A percentile compares a stretch with the other conserved stretches of the same genome.
These are phyloP conservation scores for Trichoderma gracile DNA, from an alignment of 2,329 filamentous ascomycete species.

Conservation along the genomic window DNA sequence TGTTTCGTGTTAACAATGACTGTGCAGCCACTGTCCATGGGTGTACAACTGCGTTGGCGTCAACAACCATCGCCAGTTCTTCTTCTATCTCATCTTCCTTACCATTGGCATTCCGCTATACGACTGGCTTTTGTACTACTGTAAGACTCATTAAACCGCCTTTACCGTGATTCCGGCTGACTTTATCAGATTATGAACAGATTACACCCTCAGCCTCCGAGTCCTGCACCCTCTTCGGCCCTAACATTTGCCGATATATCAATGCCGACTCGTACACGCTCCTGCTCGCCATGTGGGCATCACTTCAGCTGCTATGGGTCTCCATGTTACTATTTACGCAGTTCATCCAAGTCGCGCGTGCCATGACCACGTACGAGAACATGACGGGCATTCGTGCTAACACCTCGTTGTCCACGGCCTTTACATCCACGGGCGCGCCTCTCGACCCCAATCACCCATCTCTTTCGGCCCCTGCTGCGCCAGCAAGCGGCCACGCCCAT, in stretches of 20 bases:
- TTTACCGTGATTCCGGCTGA: neutral
- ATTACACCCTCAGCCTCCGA: slow-evolving; percentile 49
- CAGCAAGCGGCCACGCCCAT: slow-evolving; percentile 42
- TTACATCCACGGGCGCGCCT: slow-evolving; percentile 76
- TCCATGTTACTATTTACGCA: slow-evolving; percentile 97
- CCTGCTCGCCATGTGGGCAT: slow-evolving; percentile 74
- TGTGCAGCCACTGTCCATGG: slow-evolving; percentile 89
- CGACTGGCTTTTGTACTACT: slow-evolving; percentile 71
- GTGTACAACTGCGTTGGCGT: slow-evolving; percentile 94
- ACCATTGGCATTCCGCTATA: slow-evolving; percentile 73
- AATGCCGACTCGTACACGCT: slow-evolving; percentile 84
- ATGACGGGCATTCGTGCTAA: slow-evolving; percentile 75
- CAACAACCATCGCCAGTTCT: slow-evolving; percentile 95
- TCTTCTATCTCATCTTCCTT: slow-evolving; percentile 80
- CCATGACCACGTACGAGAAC: slow-evolving; percentile 94
- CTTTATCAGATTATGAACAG: slow-evolving; percentile 15
- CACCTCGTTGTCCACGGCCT: slow-evolving; percentile 62
- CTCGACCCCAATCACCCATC: slow-evolving; percentile 67
- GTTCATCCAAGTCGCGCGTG: slow-evolving; percentile 85
- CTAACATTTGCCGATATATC: slow-evolving; percentile 71
- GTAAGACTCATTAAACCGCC: slow-evolving; percentile 49
- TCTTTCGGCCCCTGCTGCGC: slow-evolving; percentile 54
- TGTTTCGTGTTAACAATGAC: slow-evolving; percentile 19
- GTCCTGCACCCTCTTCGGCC: slow-evolving; percentile 74
- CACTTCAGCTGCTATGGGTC: slow-evolving; percentile 89